Base-by-base conservation (phyloP, 2,329 filamentous ascomycete species). In the Aspergillus neotritici region DNA sequence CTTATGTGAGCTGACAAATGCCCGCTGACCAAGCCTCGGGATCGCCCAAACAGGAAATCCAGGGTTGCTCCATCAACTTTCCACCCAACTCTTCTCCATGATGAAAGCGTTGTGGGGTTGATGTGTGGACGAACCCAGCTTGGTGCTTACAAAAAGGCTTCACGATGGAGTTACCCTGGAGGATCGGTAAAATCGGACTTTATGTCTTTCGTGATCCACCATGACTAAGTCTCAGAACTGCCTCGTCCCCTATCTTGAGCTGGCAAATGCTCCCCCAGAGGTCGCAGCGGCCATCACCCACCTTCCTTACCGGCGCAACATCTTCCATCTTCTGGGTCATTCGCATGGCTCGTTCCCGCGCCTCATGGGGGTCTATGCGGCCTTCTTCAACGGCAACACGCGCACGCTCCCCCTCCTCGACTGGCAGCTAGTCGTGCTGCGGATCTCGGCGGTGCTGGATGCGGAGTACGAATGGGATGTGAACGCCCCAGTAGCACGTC, bases 371-470 rank as follows among this genome's bases (percentile, higher is more conserved):
- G 14, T 47, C 15, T 32, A 43, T 12, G 44, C 33, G 8, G 43
- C 47, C 14, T 47, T 36, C 35, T 47, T 47, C 37, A 40, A 49
- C 13, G 41, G 47, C 12, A 37, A 31, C 14, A 36, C 40, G 17
- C 44, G 47, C 5, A 41, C 21, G 5, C 34, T 49, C 10, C 41
- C 44, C 4, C 31, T 32, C 9, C 34, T 44, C 12, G 44, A 49
- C 21, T 49, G 44, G 44, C 47, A 49, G 13, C 14, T 49, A n/a
- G 40, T 49, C 16, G 47, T 49, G 4, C 37, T 49, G 3, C 44
- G 47, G 10, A 34, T 46, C 4, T 15, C 41, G 6, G 34, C 34
- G 2, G 29, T 37, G 15, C 31, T 47, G 16, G 17, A 40, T 21
- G 44, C 44, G 4, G 38, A 47, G 17, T 49, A 49, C 29, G 38